A percentile compares a stretch with the other conserved stretches of the same genome.
These are phyloP conservation scores for Globisporangium nodosum DNA, from an alignment of 352 stramenopile genomes.

Conservation along the genomic window DNA sequence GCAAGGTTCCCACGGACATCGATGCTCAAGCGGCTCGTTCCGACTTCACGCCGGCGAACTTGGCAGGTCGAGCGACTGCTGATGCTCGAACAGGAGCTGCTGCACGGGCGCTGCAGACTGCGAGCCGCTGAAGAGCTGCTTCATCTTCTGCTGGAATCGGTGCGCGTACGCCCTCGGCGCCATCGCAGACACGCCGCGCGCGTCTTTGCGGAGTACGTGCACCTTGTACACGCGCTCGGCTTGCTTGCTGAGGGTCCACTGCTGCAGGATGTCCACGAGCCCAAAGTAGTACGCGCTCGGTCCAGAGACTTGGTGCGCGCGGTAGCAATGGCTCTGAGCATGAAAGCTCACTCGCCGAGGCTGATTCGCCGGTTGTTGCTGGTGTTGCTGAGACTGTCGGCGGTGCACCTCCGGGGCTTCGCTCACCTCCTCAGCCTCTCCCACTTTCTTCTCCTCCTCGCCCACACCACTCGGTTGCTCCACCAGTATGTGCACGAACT, in stretches of 20 bases:
- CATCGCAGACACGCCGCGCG: slow-evolving; percentile 71
- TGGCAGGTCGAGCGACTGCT: slow-evolving; percentile 15
- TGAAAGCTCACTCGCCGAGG: neutral
- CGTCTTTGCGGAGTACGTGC: slow-evolving; percentile 63
- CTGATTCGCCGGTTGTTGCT: neutral
- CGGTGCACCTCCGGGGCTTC: neutral
- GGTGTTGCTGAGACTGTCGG: neutral
- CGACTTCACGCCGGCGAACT: neutral
- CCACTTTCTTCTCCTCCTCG: slow-evolving; percentile 4
- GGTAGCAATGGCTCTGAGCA: slow-evolving; percentile 36
- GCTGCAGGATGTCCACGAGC: slow-evolving; percentile 87
- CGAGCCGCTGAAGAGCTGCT: slow-evolving; percentile 71
- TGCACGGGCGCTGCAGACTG: neutral
- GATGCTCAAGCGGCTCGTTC: neutral
- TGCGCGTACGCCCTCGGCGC: slow-evolving; percentile 59
- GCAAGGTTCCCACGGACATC: too few relatives aligned
- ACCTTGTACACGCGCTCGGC: slow-evolving; percentile 83
- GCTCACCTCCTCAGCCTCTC: slow-evolving; percentile 4
- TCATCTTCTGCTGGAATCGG: slow-evolving; percentile 84
- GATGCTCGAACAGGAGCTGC: slow-evolving; percentile 28
- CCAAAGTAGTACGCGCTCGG: slow-evolving; percentile 89
- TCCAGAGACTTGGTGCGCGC: slow-evolving; percentile 73
- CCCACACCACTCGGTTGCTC: slow-evolving; percentile 13
- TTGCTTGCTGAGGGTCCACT: slow-evolving; percentile 80
- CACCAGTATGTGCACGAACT: slow-evolving; percentile 37